Evolutionary conservation across 2,329 filamentous ascomycete genomes (phyloP).

Genomic region (Aspergillus quadrilineatus): DNA sequence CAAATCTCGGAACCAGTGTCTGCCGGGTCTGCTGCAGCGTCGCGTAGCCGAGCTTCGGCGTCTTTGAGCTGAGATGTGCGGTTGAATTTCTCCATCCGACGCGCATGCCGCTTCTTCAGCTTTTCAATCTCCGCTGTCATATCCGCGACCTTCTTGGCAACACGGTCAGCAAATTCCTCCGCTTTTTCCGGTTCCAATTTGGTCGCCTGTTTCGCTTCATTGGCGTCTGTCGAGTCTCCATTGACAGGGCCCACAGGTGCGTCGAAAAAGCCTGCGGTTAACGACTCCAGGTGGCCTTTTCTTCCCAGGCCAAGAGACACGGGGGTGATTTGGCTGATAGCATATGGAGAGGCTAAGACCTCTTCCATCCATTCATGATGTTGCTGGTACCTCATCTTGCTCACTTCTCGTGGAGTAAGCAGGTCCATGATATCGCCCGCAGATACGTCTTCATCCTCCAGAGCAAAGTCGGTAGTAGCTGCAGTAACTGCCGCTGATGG

Average conservation of each 20-base stretch:
- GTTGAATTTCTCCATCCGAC: conserved; percentile 71
- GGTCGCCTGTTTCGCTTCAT: conserved; percentile 47
- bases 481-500: conserved; percentile 38
- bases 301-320: conserved; percentile 83
- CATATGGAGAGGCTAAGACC: conserved; percentile 85
- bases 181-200: conserved; percentile 73
- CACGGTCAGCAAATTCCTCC: conserved; percentile 78
- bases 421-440: conserved; percentile 87
- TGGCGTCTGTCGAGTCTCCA: conserved; percentile 31
- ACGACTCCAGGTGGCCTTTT: conserved; percentile 73
- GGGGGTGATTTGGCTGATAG: conserved; percentile 79
- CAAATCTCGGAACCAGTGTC: conserved; percentile 61
- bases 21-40: conserved; percentile 56
- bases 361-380: conserved; percentile 99
- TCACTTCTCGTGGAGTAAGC: conserved; percentile 85
- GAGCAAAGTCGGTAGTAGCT: conserved; percentile 47
- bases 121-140: conserved; percentile 79
- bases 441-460: conserved; percentile 86
- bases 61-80: conserved; percentile 67
- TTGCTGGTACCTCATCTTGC: conserved; percentile 80
- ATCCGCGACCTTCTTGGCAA: conserved; percentile 68
- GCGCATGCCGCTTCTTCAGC: conserved; percentile 76
- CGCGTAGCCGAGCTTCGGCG: conserved; percentile 74
- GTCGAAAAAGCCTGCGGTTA: conserved; percentile 85
- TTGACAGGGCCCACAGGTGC: conserved; percentile 44